A percentile compares a stretch with the other conserved stretches of the same genome.
These are phyloP conservation scores for Tagetes patula DNA, from an alignment of 129 eudicot genomes.

Conservation along the genomic window DNA sequence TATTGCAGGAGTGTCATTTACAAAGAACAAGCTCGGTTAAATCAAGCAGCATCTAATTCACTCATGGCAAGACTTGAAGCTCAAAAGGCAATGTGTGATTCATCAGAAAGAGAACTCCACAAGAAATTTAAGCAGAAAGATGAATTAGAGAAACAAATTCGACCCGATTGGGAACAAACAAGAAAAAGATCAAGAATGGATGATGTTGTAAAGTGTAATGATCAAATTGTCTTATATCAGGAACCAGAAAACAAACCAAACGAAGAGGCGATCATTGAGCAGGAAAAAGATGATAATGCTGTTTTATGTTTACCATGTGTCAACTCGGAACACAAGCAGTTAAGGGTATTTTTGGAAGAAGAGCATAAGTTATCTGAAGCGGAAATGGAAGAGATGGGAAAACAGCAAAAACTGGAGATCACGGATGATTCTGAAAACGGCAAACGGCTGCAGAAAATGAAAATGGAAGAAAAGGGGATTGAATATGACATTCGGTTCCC, in stretches of 20 bases:
- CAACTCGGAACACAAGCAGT: conserved; percentile 54
- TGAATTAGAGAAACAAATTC: conserved; percentile 70
- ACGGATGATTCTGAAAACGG: conserved; percentile 20
- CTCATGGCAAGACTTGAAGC: conserved; percentile 95
- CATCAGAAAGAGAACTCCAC: conserved; percentile 88
- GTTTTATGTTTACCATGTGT: conserved; percentile 37
- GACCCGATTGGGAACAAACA: conserved; percentile 74
- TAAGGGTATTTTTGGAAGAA: conserved; percentile 84
- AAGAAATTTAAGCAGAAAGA: conserved; percentile 62
- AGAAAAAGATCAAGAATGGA: conserved; percentile 84
- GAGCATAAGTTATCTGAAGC: conserved; percentile 69
- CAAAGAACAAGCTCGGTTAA: conserved; percentile 85
- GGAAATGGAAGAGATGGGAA: conserved; percentile 27
- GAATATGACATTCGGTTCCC: conserved; percentile 45
- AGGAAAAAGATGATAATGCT: conserved; percentile 33
- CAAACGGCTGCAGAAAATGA: conserved; percentile 34
- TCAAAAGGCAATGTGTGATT: conserved; percentile 86
- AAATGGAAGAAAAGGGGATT: conserved; percentile 37
- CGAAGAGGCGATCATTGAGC: conserved; percentile 7
- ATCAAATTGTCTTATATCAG: conserved; percentile 39
- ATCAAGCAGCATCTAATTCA: conserved; percentile 87
- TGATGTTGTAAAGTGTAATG: conserved; percentile 36
- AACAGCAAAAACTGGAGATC: conserved; percentile 4
- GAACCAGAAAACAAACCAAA: conserved; percentile 38
- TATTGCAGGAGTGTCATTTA: conserved; percentile 85